Evolutionary conservation across 495 filamentous ascomycete species (phyloP), one percentile per base, ranked within the genome.

Genomic region (Stereocaulon alpinum): DNA sequence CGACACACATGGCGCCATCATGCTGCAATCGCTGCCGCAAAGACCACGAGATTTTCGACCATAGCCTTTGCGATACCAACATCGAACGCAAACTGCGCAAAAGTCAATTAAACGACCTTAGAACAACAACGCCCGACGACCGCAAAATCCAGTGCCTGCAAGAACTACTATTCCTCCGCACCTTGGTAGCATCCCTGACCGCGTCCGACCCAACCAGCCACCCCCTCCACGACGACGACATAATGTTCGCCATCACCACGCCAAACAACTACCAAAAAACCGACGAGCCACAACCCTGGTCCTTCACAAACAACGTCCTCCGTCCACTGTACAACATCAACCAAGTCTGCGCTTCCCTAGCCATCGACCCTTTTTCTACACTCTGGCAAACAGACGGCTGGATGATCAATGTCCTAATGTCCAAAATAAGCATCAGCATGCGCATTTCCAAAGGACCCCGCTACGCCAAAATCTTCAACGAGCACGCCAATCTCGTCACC

Each of bases 341-440:
- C 32, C 15, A 44, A 6, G 29, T 54, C 51, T 42, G 30, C 10
- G 18, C 41, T 0, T 52, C 62, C 4, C 55, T 56, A 18, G 63
- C 58, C 18, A 15, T 49, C 2, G 44, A 62, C n/a, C 20, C 50
- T 2, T 60, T 61, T 22, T 17, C 62, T 7, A 52, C 61, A 30
- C 42, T 65, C 40, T 12, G 15, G 32, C 40, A 54, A 18, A 65
- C 59, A 22, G 69, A 71, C 47, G 69, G 67, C 15, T 71, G 69
- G 69, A 59, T 68, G 4, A 53, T 70, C 18, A 66, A 69, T n/a
- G 66, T 66, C 3, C n/a, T 68, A 30, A 22, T 61, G 15, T 41
- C 59, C 10, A 68, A 68, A 56, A 60, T 70, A 20, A 42, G 50
- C 40, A 29, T 24, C 0, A 48, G n/a, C 7, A 56, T 66, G 30